Evolutionary conservation across 768 basidiomycete species (phyloP), one percentile per base, ranked within the genome.

Genomic region (Ephemerocybe angulata): DNA sequence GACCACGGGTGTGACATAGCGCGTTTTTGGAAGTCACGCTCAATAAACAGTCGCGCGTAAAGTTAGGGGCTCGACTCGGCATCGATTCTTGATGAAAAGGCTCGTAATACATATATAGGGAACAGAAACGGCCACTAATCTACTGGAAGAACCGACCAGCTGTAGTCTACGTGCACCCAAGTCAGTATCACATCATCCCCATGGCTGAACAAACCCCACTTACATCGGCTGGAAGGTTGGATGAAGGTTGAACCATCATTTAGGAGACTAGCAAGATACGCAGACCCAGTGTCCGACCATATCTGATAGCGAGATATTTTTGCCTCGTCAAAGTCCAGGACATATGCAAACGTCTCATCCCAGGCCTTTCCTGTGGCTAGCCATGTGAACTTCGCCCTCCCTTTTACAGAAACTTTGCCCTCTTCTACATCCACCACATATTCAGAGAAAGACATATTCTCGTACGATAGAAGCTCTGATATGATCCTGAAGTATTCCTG

Each of bases 221-320:
- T n/a, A n/a, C n/a, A n/a, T n/a, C n/a, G n/a, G n/a, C n/a, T n/a
- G n/a, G n/a, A n/a, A n/a, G n/a, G n/a, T n/a, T n/a, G n/a, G n/a
- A n/a, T n/a, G n/a, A n/a, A n/a, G n/a, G n/a, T n/a, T n/a, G n/a
- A 8, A 5, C 38, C 7, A 13, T 41, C 15, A 19, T 41, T 19
- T 19, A 17, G 15, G 15, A 13, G 6, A n/a, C 79, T 74, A 4
- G 84, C 85, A 13, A 86, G 73, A 66, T 83, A 84, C 10, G 82
- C 77, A 4, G 84, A 80, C 11, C 83, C 85, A 6, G 84, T 81
- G 65, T 87, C 86, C 11, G 82, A 83, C 85, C 85, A 87, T 2
- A 87, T 76, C 62, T 87, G 80, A 73, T 84, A 85, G 40, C 75
- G 70, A 22, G 71, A 71, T n/a, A 87, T 70, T 66, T 80, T 85